Evolutionary conservation across 805 yeast species (phyloP), one percentile per base, ranked within the genome.

Genomic region (Teunomyces tritomae): DNA sequence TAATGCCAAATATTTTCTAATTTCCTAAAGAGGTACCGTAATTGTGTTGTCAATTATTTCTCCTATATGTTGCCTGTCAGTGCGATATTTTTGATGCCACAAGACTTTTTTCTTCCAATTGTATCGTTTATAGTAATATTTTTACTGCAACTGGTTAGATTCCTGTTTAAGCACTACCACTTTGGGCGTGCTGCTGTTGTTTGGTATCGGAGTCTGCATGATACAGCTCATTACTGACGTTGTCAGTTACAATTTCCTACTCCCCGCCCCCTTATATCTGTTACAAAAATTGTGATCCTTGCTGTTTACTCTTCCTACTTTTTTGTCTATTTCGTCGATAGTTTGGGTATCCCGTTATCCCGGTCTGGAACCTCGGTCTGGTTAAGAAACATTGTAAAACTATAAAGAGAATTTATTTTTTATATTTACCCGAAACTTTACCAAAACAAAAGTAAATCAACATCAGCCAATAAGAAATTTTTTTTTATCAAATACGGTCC

Each of bases 401-500:
- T 20, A 4, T 4, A 5, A 20, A 6, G 24, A 3, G 24, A 20
- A 20, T 20, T 20, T 20, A 20, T 20, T 20, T 20, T 20, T 20
- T 20, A 20, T 20, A 20, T 5, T 5, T 20, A 20, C 24, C 24
- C 24, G 24, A 20, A 20, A 20, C 24, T 20, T 20, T 20, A 20
- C 24, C 24, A 6, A 20, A 1, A 20, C n/a, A n/a, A 4, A 20
- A 4, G 6, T 4, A 20, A 20, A 5, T 20, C 4, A 20, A 5
- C 6, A 20, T 20, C 6, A 20, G 24, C 5, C 24, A 20, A 20
- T 20, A 20, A 5, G 24, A 4, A 20, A 20, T 4, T 4, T 5
- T 4, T 20, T 20, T 20, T 20, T 4, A 20, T 20, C 6, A 20
- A 5, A 20, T 20, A 6, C 4, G 76, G 76, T 71, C 76, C 76